These are phyloP conservation scores for Cardamine chenopodiifolia DNA, from an alignment of 345 rosid species.

Conservation along the genomic window DNA sequence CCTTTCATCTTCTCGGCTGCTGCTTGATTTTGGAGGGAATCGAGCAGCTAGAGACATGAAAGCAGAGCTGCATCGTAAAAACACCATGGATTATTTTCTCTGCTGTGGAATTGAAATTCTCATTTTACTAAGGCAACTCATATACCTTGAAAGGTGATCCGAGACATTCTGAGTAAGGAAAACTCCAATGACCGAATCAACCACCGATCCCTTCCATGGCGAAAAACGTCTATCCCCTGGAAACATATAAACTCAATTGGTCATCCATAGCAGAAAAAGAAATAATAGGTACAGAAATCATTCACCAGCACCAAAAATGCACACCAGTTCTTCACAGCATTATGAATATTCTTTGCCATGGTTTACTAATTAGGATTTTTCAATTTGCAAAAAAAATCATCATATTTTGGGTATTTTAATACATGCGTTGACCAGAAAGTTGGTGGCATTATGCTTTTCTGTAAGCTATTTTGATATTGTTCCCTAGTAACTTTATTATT, in stretches of 20 bases:
- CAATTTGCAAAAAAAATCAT: not conserved
- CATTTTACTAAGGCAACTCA: constrained; percentile 11
- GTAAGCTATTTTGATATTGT: not conserved
- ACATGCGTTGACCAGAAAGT: constrained; percentile 7
- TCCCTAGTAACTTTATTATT: constrained; percentile 4
- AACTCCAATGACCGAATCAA: constrained; percentile 95
- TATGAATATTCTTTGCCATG: constrained; percentile 4
- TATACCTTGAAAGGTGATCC: constrained; percentile 95
- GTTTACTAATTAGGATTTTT: not conserved
- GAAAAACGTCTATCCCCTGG: constrained; percentile 97
- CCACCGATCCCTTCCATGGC: constrained; percentile 98
- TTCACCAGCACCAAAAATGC: not conserved
- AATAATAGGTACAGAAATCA: not conserved
- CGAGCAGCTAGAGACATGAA: constrained; percentile 85
- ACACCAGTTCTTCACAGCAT: constrained; percentile 15
- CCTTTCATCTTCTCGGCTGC: constrained; percentile 36
- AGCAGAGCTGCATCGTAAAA: constrained; percentile 75
- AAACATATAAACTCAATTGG: constrained; percentile 22
- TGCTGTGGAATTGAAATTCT: constrained; percentile 13
- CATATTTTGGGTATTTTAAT: not conserved
- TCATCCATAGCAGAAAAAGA: constrained; percentile 1
- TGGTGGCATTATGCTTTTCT: constrained; percentile 19
- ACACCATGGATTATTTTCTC: constrained; percentile 24
- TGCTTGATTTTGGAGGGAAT: constrained; percentile 63
- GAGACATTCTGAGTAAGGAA: constrained; percentile 96